These are phyloP conservation scores for Eutreptiella sp. DNA, from an alignment of 208 protist species.

Conservation along the genomic window DNA sequence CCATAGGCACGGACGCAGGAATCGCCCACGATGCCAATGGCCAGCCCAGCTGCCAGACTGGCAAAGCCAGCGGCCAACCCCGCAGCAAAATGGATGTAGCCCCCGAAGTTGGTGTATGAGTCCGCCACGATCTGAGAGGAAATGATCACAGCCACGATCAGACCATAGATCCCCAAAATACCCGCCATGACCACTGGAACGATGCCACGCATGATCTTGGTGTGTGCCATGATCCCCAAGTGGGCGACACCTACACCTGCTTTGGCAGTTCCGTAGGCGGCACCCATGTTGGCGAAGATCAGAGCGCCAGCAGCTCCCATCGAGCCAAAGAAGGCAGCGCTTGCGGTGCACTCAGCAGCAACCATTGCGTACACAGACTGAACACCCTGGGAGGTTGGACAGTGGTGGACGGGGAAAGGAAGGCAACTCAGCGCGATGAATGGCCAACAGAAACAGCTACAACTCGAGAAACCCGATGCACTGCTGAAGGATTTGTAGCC, in stretches of 20 bases:
- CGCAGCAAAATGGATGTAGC: constrained; percentile 69
- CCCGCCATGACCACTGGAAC: constrained; percentile 86
- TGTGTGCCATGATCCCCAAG: constrained; percentile 91
- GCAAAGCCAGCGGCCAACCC: constrained; percentile 70
- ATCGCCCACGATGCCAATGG: constrained; percentile 91
- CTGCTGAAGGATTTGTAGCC: constrained; percentile 3
- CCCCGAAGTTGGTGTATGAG: constrained; percentile 10
- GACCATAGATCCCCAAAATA: constrained; percentile 93
- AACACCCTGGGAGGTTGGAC: constrained; percentile 30
- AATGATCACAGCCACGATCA: constrained; percentile 86
- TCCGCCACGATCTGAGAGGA: constrained; percentile 13
- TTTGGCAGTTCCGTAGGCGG: constrained; percentile 97
- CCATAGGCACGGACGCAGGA: constrained; percentile 37
- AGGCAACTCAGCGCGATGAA: background rate
- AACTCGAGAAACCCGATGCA: constrained; percentile 30
- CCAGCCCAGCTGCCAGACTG: constrained; percentile 73
- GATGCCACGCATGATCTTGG: constrained; percentile 87
- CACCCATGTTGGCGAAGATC: constrained; percentile 87
- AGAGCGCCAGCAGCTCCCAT: constrained; percentile 85
- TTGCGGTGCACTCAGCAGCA: constrained; percentile 2
- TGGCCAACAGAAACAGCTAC: constrained; percentile 14
- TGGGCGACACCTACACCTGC: constrained; percentile 91
- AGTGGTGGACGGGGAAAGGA: constrained; percentile 5
- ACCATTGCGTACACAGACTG: constrained; percentile 20
- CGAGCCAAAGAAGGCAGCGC: constrained; percentile 87